Base-by-base conservation (phyloP, 2,329 filamentous ascomycete species). In the Aureobasidium subglaciale region DNA sequence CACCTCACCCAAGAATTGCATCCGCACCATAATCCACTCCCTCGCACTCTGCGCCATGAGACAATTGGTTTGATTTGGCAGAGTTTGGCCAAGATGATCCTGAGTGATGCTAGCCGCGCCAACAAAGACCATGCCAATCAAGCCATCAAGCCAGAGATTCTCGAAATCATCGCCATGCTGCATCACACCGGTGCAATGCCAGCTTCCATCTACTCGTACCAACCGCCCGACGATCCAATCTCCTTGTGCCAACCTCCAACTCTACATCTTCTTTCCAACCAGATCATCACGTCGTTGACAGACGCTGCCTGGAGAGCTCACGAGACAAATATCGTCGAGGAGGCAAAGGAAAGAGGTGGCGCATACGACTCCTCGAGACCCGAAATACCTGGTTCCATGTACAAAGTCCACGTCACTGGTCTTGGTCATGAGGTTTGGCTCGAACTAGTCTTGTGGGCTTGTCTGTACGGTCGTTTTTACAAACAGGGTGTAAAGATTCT, bases 391-490 rank as follows among this genome's bases (percentile, higher is more conserved):
- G 70, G 71, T 1, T 71, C 71, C 27, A 68, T 70, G 25, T 75
- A 71, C 60, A 71, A 69, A 40, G 63, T 73, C 1, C 63, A 66
- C 15, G 68, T 74, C 7, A 67, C 68, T 5, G 73, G 69, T 16
- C 60, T 77, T 10, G 63, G 68, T 1, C 70, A 73, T 1, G 76
- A 78, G 57, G 63, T 78, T 13, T 78, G 76, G 76, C 63, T 79
- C 16, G 76, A 79, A 61, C 66, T 79, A n/a, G 69, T 78, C 18
- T 65, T 79, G 3, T 78, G 75, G 75, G 74, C 75, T 13, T 78
- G 75, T 60, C 59, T 78, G 7, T 72, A 76, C 50, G 75, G 75
- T 18, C 73, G 72, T 5, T 78, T 75, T 74, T 64, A 71, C 7
- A 43, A 62, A 11, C 71, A 76, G 52, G 75, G 75, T 3, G 61